Base-by-base conservation (phyloP, 129 eudicot genomes). In the Oenanthe sinensis region DNA sequence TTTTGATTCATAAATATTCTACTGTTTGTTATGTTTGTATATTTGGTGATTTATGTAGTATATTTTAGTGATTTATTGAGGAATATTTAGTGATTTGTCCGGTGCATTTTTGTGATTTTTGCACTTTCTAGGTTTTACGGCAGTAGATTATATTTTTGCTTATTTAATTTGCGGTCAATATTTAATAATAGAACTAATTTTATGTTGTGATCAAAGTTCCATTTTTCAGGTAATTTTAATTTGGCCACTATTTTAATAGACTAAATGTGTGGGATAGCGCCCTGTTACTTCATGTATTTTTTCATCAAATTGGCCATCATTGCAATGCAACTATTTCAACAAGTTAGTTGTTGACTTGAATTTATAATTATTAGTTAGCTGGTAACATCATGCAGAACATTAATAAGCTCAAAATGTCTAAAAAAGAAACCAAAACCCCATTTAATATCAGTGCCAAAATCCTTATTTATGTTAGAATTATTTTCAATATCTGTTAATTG, bases 171-270 rank as follows among this genome's bases (percentile, higher is more conserved):
- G 36, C 1, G 36, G 36, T 33, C 36, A 33, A 33, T 33, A 33
- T 33, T 33, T 33, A 33, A 33, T 33, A 33, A 33, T 33, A 33
- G 0, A 33, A 33, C 36, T 33, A 33, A 33, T 33, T 33, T 33
- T 33, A 33, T 33, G 36, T 33, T 33, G 36, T 33, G 36, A 33
- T 33, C 84, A 96, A 90, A 83, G 77, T 96, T 82, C 97, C 92
- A 2, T 65, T 86, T 26, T 67, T 89, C 6, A 91, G 97, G 98
- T 91, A 88, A 89, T 22, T 48, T 8, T 43, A 2, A 72, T 55
- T 30, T 80, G 44, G 8, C 2, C 0, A 12, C 10, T 26, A n/a
- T 22, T 39, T 4, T 28, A 20, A 11, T 28, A 24, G 2, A 26
- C 70, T 26, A 26, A 26, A 9, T 62, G 14, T 26, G 69, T 26